Evolutionary conservation across 2,329 filamentous ascomycete genomes (phyloP).

Genomic region (Hymenoscyphus scutula): DNA sequence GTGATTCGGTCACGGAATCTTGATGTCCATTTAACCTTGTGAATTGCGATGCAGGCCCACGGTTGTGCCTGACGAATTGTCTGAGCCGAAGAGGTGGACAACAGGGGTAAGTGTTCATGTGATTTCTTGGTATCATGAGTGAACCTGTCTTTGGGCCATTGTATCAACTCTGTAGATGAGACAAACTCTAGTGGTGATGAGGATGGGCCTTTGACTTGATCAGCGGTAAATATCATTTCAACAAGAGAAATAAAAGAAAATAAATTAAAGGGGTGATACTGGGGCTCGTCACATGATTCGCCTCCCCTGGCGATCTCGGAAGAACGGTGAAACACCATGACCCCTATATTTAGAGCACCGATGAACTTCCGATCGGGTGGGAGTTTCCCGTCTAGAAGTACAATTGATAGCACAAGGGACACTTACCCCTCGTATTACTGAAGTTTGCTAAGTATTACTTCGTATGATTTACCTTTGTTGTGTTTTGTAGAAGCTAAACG

Average conservation of each 20-base stretch:
- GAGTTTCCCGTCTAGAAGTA: no score
- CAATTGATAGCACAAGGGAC: no score
- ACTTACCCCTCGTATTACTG: no score
- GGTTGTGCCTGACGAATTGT: background rate
- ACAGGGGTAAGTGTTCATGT: background rate
- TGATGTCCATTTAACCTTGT: background rate
- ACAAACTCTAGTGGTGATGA: background rate
- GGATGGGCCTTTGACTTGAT: background rate
- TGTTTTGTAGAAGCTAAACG: no score
- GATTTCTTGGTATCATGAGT: background rate
- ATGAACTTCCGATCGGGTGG: no score
- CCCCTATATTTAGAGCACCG: background rate
- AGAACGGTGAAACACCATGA: background rate
- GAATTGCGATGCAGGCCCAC: background rate
- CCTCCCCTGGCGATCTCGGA: background rate
- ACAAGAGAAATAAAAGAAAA: background rate
- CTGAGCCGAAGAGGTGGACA: background rate
- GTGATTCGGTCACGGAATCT: slow-evolving; percentile 3
- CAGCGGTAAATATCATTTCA: background rate
- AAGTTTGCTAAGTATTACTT: no score
- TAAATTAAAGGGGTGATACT: background rate
- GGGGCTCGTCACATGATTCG: background rate
- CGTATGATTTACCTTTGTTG: no score
- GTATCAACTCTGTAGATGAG: background rate
- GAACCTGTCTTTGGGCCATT: background rate